Evolutionary conservation across 192 early-diverging fungal genomes (phyloP).

Genomic region (Coemansia sp.): DNA sequence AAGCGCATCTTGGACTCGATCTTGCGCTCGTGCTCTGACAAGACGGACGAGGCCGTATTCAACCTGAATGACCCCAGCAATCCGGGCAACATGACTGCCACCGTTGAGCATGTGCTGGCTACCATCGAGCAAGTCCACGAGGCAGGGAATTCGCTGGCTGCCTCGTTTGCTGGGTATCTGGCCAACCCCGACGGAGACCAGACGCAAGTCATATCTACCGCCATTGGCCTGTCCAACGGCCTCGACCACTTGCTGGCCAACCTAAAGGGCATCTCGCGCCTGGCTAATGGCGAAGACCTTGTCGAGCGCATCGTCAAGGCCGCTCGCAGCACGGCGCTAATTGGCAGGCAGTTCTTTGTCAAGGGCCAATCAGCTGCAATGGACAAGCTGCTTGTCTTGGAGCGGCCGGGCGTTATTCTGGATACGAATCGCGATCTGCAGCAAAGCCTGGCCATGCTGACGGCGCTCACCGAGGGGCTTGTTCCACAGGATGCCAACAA

Average conservation of each 20-base stretch:
- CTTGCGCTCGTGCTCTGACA: constrained; percentile 82
- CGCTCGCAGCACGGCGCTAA: constrained; percentile 67
- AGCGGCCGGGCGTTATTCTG: constrained; percentile 75
- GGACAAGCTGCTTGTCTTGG: constrained; percentile 62
- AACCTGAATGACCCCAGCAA: constrained; percentile 81
- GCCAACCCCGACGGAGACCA: constrained; percentile 75
- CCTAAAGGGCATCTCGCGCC: constrained; percentile 86
- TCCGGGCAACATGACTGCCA: constrained; percentile 84
- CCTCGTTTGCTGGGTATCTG: constrained; percentile 57
- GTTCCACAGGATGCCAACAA: constrained; percentile 61
- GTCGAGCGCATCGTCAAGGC: constrained; percentile 77
- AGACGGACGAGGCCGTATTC: constrained; percentile 90
- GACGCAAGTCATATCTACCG: constrained; percentile 79
- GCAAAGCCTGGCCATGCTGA: constrained; percentile 70
- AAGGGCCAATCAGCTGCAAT: constrained; percentile 81
- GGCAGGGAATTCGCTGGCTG: constrained; percentile 65
- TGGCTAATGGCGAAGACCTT: constrained; percentile 80
- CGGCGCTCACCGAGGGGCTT: constrained; percentile 77
- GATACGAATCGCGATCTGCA: constrained; percentile 79
- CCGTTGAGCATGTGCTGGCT: constrained; percentile 89
- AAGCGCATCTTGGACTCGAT: constrained; percentile 86
- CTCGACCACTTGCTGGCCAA: constrained; percentile 83
- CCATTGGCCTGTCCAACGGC: constrained; percentile 79
- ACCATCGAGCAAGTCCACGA: constrained; percentile 86
- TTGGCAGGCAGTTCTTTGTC: constrained; percentile 79